Base-by-base conservation (phyloP, 139 green algal genomes). In the Picochlorum costavermella region DNA sequence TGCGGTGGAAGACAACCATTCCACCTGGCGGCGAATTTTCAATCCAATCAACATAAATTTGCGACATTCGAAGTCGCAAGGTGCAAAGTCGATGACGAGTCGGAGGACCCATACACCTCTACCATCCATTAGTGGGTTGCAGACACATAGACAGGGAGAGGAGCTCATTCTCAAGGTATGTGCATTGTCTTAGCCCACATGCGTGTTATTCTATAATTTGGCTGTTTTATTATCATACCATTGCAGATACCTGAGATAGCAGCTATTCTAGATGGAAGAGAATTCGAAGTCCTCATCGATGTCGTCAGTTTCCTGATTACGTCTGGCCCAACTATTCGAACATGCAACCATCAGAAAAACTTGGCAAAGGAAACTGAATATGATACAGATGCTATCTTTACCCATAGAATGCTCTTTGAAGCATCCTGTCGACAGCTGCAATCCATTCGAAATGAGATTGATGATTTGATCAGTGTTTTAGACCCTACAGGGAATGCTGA, bases 251-350 rank as follows among this genome's bases (percentile, higher is more conserved):
- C 72, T 0, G 68, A 72, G 26, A 78, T 85, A 20, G 46, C 63
- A 14, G 81, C 73, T 16, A 30, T 66, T 9, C 75, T 91, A 70
- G 83, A 91, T 66, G 66, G 62, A 50, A 51, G 67, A 9, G 82
- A 91, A 71, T 91, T 87, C 56, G 70, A 87, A 25, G 66, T 90
- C 28, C 60, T 91, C 29, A 50, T 77, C 20, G 83, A 85, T 25
- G 80, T 88, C 2, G 64, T 75, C 51, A 33, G 13, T n/a, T 50
- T 68, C 49, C 33, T 77, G 48, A 70, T 80, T 31, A 64, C 17
- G 53, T 61, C 56, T 31, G 58, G 40, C 14, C 74, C 74, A 3
- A 11, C 44, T 16, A 60, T 75, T 49, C 61, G 61, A 40, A 63
- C 26, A 8, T 56, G 76, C 10, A 66, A 44, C 5, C 31, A 30